Base-by-base conservation (phyloP, 441 rosid genomes). In the Raphanus hybrid region DNA sequence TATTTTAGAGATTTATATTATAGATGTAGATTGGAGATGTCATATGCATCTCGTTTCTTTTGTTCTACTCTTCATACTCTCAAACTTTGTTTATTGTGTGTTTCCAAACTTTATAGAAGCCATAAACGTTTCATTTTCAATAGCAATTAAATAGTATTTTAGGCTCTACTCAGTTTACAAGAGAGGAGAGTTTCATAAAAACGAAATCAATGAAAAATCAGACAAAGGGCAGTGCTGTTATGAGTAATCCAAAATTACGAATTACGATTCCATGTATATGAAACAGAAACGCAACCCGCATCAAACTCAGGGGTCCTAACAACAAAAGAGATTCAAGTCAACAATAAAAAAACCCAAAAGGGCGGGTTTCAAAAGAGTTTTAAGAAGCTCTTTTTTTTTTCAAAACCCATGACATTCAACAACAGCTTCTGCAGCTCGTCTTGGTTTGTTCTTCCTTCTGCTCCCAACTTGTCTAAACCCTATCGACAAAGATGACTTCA, bases 401-500 rank as follows among this genome's bases (percentile, higher is more conserved):
- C 78, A 85, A 59, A 80, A 41, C 10, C 80, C 80, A 75, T 70
- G 89, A 92, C 98, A 96, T 72, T 92, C 97, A 55, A 96, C 96
- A 63, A 87, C 95, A 58, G 93, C 97, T 85, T 92, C 98, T 15
- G 99, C 99, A 61, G 99, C 99, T 67, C 99, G 76, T 41, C 93
- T 91, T 75, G 99, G 99, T 83, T 91, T 96, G 83, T 71, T 92
- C 85, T 96, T 96, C 79, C 99, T 81, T 83, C 99, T 89, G 77
- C 98, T 96, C 69, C 97, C 96, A 70, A 81, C 89, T 5, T 86
- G 95, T 60, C 99, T 87, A 76, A 88, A 96, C 27, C 99, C 99
- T 66, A 77, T 83, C 62, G 81, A 59, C 15, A 27, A 73, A 4
- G 92, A 80, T 26, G 93, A 85, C 85, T 89, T 93, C 37, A 74